Evolutionary conservation across 768 basidiomycete genomes (phyloP), one percentile per base, ranked within the genome.

Genomic region (Cyclocybe cylindracea): DNA sequence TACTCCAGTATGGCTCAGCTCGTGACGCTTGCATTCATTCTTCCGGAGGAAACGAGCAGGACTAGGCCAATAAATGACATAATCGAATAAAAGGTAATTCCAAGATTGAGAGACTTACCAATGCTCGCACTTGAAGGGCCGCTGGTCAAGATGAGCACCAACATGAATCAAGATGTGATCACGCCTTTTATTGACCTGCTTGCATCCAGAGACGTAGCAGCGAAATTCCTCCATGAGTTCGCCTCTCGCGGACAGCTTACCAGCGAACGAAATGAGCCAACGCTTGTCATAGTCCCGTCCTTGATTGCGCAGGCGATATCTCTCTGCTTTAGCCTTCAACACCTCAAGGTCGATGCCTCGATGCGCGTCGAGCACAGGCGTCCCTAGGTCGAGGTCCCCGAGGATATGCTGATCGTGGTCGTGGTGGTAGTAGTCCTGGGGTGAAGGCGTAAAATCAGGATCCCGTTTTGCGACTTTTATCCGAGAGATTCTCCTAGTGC

Each of bases 1-100:
- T 37, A 66, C 56, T 10, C 82, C 83, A 9, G 72, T 78, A 60
- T 89, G 87, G 53, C 80, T 83, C 10, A 81, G 74, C 64, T 87
- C 85, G 54, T 89, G 87, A 24, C 87, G 80, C 62, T 87, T 88
- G 70, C 85, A 87, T 63, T 89, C 87, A 59, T 89, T 88, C 65
- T 85, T 88, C 52, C 87, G 83, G 52, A 87, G 62, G 70, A 89
- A 89, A 10, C 82, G 74, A 51, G 84, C 74, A 2, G 79, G 66
- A 62, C 87, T 89, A 46, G 5, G 24, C 24, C 4, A 24, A 24
- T 24, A 24, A 24, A 24, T 10, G 45, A 19, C 35, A n/a, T 14
- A 43, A 19, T 60, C 24, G 50, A 48, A 49, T 43, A 44, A 33
- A 36, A 24, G 29, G 46, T 16, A 19, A 5, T 9, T 13, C 3